phyloP scores from a whole-genome alignment of 805 yeast species.

The Cyberlindnera euphorbiae region DNA sequence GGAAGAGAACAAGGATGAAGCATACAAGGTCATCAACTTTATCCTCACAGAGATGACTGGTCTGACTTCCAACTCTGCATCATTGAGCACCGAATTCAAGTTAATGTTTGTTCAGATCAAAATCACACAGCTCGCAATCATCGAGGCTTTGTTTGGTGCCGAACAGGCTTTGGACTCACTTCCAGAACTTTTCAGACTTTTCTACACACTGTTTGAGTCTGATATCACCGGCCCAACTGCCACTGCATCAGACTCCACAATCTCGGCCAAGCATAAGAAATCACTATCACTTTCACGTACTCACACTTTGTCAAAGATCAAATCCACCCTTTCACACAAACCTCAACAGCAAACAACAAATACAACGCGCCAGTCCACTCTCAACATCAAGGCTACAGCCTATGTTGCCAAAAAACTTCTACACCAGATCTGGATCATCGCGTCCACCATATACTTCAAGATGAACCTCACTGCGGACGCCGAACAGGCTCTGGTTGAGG shows the following conservation, averaged over 20 bases:
- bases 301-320: constrained; percentile 18
- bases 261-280: constrained; percentile 8
- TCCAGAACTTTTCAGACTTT: constrained; percentile 61
- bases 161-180: constrained; percentile 56
- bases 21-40: constrained; percentile 52
- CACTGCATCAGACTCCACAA: neutral
- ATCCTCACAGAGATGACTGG: constrained; percentile 43
- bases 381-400: constrained; percentile 8
- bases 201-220: constrained; percentile 43
- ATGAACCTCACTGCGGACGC: constrained; percentile 55
- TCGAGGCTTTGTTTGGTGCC: constrained; percentile 56
- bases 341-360: constrained; percentile 16
- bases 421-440: constrained; percentile 72
- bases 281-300: constrained; percentile 15
- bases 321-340: constrained; percentile 13
- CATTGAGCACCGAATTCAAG: constrained; percentile 4
- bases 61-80: constrained; percentile 6
- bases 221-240: constrained; percentile 11
- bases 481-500: constrained; percentile 68
- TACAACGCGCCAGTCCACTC: constrained; percentile 20
- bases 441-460: constrained; percentile 58
- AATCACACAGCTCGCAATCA: constrained; percentile 67
- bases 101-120: constrained; percentile 56
- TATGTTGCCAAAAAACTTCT: constrained; percentile 28
- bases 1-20: constrained; percentile 49